Percentiles rank a stretch among this genome's conserved stretches.
Evolutionary conservation across 1,284 basidiomycete species (phyloP).

Genomic region (Anthracocystis setariae): DNA sequence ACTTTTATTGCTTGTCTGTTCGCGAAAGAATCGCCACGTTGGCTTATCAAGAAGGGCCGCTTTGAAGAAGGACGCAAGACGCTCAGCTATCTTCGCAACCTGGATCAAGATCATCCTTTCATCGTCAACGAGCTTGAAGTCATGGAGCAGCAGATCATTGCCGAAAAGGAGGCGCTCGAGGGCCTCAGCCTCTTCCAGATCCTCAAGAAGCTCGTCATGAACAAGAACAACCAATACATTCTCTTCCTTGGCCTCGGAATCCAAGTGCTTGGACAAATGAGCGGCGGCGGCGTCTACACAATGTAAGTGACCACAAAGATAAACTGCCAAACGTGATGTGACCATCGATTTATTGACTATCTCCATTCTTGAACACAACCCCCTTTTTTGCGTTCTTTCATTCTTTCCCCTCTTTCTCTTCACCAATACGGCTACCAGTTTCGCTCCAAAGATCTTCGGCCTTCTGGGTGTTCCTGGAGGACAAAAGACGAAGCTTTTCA

Average conservation of each 20-base stretch:
- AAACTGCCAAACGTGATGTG: no score
- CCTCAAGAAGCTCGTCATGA: conserved; percentile 43
- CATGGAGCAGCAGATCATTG: conserved; percentile 40
- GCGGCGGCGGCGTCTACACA: conserved; percentile 51
- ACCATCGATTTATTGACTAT: no score
- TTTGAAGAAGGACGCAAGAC: conserved; percentile 45
- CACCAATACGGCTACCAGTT: conserved; percentile 2
- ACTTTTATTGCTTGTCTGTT: conserved; percentile 44
- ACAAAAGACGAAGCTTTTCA: conserved; percentile 41
- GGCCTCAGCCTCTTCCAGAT: conserved; percentile 35
- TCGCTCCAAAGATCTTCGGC: conserved; percentile 51
- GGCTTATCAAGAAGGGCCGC: conserved; percentile 48
- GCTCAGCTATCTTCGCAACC: conserved; percentile 48
- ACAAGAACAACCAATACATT: conserved; percentile 50
- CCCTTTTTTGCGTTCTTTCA: not conserved
- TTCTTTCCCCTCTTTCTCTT: not conserved
- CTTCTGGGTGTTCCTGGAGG: conserved; percentile 46
- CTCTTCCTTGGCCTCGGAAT: conserved; percentile 49
- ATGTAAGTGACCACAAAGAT: no score
- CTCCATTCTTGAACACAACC: no score
- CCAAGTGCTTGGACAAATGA: conserved; percentile 54
- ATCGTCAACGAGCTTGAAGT: conserved; percentile 45
- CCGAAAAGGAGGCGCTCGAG: conserved; percentile 39
- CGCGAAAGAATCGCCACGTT: conserved; percentile 53
- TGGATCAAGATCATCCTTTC: conserved; percentile 36